Base-by-base conservation (phyloP, 2,329 filamentous ascomycete species). In the Exophiala sideris region DNA sequence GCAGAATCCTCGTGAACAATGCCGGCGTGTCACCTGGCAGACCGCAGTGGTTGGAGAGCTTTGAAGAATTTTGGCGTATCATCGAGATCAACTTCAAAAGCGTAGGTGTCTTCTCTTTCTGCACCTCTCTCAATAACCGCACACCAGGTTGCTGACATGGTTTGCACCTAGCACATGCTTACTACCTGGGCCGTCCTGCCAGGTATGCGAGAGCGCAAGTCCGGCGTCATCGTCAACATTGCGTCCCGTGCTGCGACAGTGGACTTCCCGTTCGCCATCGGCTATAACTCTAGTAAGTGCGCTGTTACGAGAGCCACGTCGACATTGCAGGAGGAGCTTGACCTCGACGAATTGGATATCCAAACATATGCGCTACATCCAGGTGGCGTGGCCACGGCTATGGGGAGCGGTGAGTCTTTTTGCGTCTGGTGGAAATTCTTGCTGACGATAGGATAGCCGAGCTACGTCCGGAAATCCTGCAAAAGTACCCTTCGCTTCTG, bases 1-100 rank as follows among this genome's bases (percentile, higher is more conserved):
- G 34, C 46, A 57, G 57, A 41, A 65, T 65, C 18, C 57, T 67
- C 5, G 60, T 66, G 39, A 67, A 66, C 58, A 66, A 66, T 39
- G 65, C 65, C 11, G 65, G 65, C 12, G 65, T 58, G 3, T 63
- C 63, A 14, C 55, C 45, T 10, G 53, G 58, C 12, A 60, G 50
- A 18, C 63, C 64, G n/a, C 54, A 65, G 12, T 62, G 47, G 50
- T 45, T 48, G 46, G 53, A 56, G 29, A 50, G 34, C n/a, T 56
- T 59, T 18, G 53, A 56, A 18, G 50, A 56, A 1, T 59, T 57
- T 35, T 59, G 57, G 57, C 24, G 44, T 18, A 52, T 46, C 9
- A 54, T 59, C 21, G 57, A 59, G 46, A 54, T 59, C 35, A 59
- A 59, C 32, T 56, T 59, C 47, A 59, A 59, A 34, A 50, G 50